Percentiles rank a stretch among this genome's conserved stretches.
Conservation (phyloP, 2,329 filamentous ascomycete genomes). For the Nemania bipapillata region DNA sequence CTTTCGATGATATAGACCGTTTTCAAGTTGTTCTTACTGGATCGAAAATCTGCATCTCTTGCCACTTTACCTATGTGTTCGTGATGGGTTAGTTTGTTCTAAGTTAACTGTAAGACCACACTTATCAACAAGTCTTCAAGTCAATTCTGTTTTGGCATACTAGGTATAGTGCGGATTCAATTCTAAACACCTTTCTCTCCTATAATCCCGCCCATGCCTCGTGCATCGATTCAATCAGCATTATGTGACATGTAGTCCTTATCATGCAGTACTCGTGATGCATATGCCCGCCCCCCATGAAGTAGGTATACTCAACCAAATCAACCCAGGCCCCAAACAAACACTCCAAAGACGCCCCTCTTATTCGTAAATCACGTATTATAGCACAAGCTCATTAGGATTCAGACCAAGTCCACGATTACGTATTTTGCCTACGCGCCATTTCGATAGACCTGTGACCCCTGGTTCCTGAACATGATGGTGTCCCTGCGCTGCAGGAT, state of each 20-base stretch:
- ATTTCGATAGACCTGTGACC: conserved; percentile 76
- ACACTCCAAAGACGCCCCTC: conserved; percentile 22
- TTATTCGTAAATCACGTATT: conserved; percentile 20
- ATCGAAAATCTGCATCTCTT: not conserved
- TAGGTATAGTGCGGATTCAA: not conserved
- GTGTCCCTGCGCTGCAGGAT: conserved; percentile 89
- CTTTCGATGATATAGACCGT: conserved; percentile 27
- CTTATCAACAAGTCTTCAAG: not conserved
- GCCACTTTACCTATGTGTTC: too few species aligned
- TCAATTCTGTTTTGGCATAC: not conserved
- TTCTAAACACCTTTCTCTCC: not conserved
- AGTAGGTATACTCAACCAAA: conserved; percentile 15
- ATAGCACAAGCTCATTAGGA: not conserved
- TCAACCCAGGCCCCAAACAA: conserved; percentile 36
- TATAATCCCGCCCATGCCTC: conserved; percentile 8
- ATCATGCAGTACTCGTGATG: conserved; percentile 24
- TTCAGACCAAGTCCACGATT: not conserved
- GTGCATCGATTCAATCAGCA: conserved; percentile 1
- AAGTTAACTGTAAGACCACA: too few species aligned
- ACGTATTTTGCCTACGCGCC: conserved; percentile 62
- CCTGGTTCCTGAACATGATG: conserved; percentile 81
- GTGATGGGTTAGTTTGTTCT: too few species aligned
- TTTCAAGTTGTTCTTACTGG: not conserved
- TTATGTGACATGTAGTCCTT: conserved; percentile 2
- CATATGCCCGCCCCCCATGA: conserved; percentile 11